These are phyloP conservation scores for Fraxinus quadrangulata DNA, from an alignment of 257 asterid genomes.

Conservation along the genomic window DNA sequence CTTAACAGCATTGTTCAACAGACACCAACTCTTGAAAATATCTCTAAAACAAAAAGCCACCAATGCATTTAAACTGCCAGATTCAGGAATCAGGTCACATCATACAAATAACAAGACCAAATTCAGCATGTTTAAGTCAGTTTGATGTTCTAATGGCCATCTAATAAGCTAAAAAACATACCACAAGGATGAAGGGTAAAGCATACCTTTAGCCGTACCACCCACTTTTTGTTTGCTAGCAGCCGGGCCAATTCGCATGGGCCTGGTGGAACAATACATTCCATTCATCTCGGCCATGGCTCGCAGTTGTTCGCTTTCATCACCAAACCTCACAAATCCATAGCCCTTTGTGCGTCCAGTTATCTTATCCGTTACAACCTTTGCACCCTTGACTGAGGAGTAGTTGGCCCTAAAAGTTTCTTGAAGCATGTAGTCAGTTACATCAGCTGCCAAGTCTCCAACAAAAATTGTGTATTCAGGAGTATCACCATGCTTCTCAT, in stretches of 20 bases:
- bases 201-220: conserved; percentile 68
- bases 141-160: conserved; percentile 23
- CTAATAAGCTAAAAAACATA: conserved; percentile 8
- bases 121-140: conserved; percentile 6
- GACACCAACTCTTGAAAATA: conserved; percentile 34
- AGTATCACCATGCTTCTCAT: conserved; percentile 82
- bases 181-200: not conserved
- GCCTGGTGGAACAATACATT: conserved; percentile 81
- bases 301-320: conserved; percentile 79
- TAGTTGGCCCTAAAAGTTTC: conserved; percentile 80
- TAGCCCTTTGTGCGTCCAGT: conserved; percentile 92
- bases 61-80: conserved; percentile 42
- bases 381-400: conserved; percentile 80
- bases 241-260: conserved; percentile 94
- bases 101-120: conserved; percentile 26
- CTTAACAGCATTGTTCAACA: conserved; percentile 46
- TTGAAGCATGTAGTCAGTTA: conserved; percentile 84
- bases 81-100: conserved; percentile 31
- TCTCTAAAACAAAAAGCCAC: conserved; percentile 37
- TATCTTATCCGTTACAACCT: conserved; percentile 80
- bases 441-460: conserved; percentile 96
- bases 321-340: conserved; percentile 86
- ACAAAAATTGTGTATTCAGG: conserved; percentile 83
- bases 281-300: conserved; percentile 98
- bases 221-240: conserved; percentile 75